Conservation (phyloP, 345 rosid species). For the Eucalyptus cloeziana region DNA sequence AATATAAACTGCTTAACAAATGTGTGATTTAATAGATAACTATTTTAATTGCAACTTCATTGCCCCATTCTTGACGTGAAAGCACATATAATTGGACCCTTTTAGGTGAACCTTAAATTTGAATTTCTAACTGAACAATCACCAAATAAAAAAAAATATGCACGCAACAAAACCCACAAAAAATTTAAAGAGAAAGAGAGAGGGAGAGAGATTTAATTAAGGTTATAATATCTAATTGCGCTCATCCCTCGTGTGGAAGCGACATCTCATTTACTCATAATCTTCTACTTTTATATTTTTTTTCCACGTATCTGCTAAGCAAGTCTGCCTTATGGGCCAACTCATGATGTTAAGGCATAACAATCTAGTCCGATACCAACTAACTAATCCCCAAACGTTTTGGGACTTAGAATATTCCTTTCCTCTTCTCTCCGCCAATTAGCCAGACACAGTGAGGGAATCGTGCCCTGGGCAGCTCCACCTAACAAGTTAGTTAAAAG, state of each 20-base stretch:
- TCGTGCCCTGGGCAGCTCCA: neutral
- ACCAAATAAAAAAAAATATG: neutral
- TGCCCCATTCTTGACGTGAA: neutral
- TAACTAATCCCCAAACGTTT: neutral
- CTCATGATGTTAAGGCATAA: neutral
- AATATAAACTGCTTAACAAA: fast-evolving
- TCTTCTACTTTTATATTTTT: too few relatives aligned
- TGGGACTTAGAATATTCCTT: neutral
- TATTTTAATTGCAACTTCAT: neutral
- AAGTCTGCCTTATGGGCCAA: neutral
- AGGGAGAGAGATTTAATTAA: neutral
- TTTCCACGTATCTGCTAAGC: neutral
- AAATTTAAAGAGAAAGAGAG: neutral
- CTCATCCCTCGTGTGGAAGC: neutral
- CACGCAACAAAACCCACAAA: neutral
- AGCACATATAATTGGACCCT: neutral
- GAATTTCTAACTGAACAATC: neutral
- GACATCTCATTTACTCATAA: too few relatives aligned
- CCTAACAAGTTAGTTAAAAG: neutral
- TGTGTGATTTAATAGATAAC: neutral
- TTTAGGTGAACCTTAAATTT: neutral
- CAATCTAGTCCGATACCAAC: neutral
- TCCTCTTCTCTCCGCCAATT: neutral
- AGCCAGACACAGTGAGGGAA: neutral
- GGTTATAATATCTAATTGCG: neutral